Base-by-base conservation (phyloP, 2,329 filamentous ascomycete species). In the Verticillium nonalfalfae region DNA sequence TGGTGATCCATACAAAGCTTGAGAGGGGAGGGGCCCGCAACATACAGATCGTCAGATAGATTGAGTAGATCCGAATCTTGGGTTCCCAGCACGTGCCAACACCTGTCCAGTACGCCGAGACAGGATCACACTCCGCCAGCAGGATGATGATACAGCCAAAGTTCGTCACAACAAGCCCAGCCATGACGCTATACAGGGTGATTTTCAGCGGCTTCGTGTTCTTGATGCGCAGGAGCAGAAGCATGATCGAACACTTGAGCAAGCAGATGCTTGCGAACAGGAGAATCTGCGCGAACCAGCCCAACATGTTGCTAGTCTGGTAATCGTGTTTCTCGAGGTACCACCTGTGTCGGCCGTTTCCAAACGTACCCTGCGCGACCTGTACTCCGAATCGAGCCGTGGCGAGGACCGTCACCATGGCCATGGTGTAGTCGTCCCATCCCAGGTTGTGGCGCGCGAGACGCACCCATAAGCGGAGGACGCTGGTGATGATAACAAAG, bases 211-310 rank as follows among this genome's bases (percentile, higher is more conserved):
- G 56, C 57, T 57, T 69, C 2, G 73, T 72, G 54, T 74, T 68
- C 62, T 78, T 77, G 66, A 79, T 77, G 14, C 76, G 73, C 4
- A 79, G 65, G 1, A 79, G 65, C 9, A 79, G 67, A 13, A 79
- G 63, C 65, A 76, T 71, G 58, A 79, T 78, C 3, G 75, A 78
- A 34, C 74, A 68, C 61, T 79, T 79, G 56, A 79, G 68, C 1
- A 78, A 60, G 45, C 72, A 75, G 38, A 78, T 72, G 50, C 71
- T 72, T 11, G 69, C 66, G 61, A 78, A 79, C 2, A 79, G 70
- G 21, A 77, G 67, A 14, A 78, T 68, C 66, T 78, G 76, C 3
- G 73, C 74, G 55, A 72, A 67, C 75, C 75, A 78, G 1, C 73
- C 73, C 3, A 74, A 68, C 66, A 74, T 73, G 63, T 74, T 76